These are phyloP conservation scores for Vigna trinervia DNA, from an alignment of 306 rosid genomes.

Conservation along the genomic window DNA sequence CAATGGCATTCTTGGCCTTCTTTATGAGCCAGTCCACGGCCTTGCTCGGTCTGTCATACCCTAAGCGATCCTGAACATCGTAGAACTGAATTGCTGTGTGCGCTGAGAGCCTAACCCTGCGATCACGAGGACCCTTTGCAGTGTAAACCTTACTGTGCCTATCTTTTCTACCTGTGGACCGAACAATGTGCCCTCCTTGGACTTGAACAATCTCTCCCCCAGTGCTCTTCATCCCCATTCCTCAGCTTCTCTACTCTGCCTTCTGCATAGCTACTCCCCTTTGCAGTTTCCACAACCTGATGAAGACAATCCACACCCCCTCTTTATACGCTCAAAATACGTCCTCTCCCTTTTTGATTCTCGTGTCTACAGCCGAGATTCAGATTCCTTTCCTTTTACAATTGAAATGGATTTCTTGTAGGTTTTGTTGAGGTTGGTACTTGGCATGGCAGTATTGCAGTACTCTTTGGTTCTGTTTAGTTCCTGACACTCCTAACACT, in stretches of 20 bases:
- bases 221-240: slow-evolving; percentile 80
- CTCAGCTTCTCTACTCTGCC: slow-evolving; percentile 33
- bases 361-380: slow-evolving; percentile 39
- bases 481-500: slow-evolving; percentile 18
- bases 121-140: slow-evolving; percentile 82
- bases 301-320: neutral
- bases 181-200: slow-evolving; percentile 91
- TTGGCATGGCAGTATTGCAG: neutral
- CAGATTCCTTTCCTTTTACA: slow-evolving; percentile 54
- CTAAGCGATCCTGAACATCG: slow-evolving; percentile 88
- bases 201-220: slow-evolving; percentile 87
- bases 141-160: slow-evolving; percentile 85
- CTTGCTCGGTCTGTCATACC: slow-evolving; percentile 87
- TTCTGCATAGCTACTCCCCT: slow-evolving; percentile 33
- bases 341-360: slow-evolving; percentile 41
- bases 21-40: slow-evolving; percentile 96
- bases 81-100: slow-evolving; percentile 91
- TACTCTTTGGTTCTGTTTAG: slow-evolving; percentile 12
- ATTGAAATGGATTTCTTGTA: slow-evolving; percentile 33
- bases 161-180: slow-evolving; percentile 82
- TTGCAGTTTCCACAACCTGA: slow-evolving; percentile 20
- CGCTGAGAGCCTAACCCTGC: slow-evolving; percentile 80
- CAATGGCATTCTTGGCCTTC: slow-evolving; percentile 79
- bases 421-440: neutral
- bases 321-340: slow-evolving; percentile 38